Percentiles rank a stretch among this genome's conserved stretches.
Conservation (phyloP, 129 eudicot species). For the Heracleum sosnowskyi region DNA sequence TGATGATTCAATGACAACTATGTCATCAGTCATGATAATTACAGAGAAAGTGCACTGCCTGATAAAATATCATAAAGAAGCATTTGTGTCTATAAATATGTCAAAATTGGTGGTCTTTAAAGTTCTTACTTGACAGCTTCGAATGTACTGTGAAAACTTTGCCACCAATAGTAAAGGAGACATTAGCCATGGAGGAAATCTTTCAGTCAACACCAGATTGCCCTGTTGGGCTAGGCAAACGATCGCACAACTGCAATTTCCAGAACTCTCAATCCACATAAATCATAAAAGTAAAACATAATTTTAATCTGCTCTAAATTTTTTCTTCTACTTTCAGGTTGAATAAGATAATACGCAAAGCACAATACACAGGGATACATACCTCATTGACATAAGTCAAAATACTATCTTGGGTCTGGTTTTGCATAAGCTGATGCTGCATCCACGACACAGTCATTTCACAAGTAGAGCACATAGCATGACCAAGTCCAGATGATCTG, state of each 20-base stretch:
- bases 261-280: background rate
- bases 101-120: background rate
- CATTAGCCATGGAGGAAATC: slow-evolving; percentile 40
- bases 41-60: background rate
- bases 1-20: background rate
- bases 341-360: background rate
- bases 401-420: slow-evolving; percentile 46
- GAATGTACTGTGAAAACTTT: slow-evolving; percentile 25
- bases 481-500: slow-evolving; percentile 27
- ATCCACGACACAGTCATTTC: slow-evolving; percentile 68
- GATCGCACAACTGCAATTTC: slow-evolving; percentile 42
- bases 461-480: slow-evolving; percentile 52
- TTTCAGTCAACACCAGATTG: slow-evolving; percentile 43
- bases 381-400: slow-evolving; percentile 51
- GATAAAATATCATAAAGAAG: background rate
- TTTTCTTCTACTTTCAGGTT: background rate
- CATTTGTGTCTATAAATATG: background rate
- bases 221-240: slow-evolving; percentile 52
- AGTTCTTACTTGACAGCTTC: background rate
- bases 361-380: background rate
- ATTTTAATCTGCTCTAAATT: slow-evolving; percentile 27
- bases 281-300: background rate
- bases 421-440: slow-evolving; percentile 44
- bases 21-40: background rate
- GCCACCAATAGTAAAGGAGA: slow-evolving; percentile 57